phyloP scores from a whole-genome alignment of 2,329 filamentous ascomycete species.

The Malbranchea cinnamomea region DNA sequence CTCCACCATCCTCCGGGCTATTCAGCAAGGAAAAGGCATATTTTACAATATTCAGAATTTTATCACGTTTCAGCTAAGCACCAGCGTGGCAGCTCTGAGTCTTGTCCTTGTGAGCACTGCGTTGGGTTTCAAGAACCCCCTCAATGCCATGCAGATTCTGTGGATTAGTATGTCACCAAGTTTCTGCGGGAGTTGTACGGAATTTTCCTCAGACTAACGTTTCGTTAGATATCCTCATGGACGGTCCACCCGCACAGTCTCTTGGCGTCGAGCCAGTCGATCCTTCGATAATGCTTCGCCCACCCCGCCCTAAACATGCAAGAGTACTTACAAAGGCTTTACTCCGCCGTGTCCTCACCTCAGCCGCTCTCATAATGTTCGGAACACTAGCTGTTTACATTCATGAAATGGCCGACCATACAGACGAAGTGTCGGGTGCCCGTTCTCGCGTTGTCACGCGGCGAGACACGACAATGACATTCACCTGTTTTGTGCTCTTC shows the following conservation, averaged over 20 bases:
- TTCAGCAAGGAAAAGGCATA: slow-evolving; percentile 97
- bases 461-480: slow-evolving; percentile 97
- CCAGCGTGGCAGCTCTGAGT: slow-evolving; percentile 81
- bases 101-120: slow-evolving; percentile 86
- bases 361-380: slow-evolving; percentile 76
- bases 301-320: slow-evolving; percentile 72
- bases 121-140: slow-evolving; percentile 81
- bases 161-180: slow-evolving; percentile 74
- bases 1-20: slow-evolving; percentile 78
- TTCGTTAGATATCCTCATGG: slow-evolving; percentile 86
- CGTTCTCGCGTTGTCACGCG: slow-evolving; percentile 56
- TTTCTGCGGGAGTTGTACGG: not conserved
- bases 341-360: slow-evolving; percentile 71
- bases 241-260: slow-evolving; percentile 91
- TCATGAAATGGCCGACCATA: slow-evolving; percentile 74
- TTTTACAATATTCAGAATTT: slow-evolving; percentile 99
- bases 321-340: slow-evolving; percentile 78
- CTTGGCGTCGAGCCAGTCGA: slow-evolving; percentile 92
- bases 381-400: slow-evolving; percentile 87
- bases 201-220: slow-evolving; percentile 14
- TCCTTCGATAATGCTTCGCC: slow-evolving; percentile 81
- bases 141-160: slow-evolving; percentile 98
- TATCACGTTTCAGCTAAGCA: slow-evolving; percentile 94
- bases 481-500: slow-evolving; percentile 96
- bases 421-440: slow-evolving; percentile 25